Evolutionary conservation across 768 basidiomycete genomes (phyloP).

Genomic region (Lactarius deliciosus): DNA sequence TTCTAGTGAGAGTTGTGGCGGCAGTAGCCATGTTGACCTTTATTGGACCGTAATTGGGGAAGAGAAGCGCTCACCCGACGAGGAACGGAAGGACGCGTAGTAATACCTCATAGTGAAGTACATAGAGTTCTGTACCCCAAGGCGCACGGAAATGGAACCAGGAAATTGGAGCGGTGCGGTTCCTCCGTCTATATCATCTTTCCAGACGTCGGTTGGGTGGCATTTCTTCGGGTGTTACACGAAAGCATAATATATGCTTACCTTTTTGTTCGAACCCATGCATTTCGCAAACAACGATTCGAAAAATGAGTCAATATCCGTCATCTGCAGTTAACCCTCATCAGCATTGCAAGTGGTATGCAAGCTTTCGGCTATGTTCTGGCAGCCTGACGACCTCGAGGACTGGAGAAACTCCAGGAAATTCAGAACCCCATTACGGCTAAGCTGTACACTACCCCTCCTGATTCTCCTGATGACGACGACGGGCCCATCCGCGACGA

Average conservation of each 20-base stretch:
- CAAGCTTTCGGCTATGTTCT: slow-evolving; percentile 37
- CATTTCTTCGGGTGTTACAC: slow-evolving; percentile 48
- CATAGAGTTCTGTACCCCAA: too few relatives aligned
- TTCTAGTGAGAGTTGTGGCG: slow-evolving; percentile 57
- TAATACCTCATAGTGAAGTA: too few relatives aligned
- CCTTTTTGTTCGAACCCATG: neutral
- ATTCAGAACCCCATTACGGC: too few relatives aligned
- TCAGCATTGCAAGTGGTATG: slow-evolving; percentile 60
- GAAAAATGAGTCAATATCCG: slow-evolving; percentile 29
- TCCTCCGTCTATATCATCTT: neutral
- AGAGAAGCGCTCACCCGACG: too few relatives aligned
- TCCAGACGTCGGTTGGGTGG: neutral
- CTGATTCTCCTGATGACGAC: too few relatives aligned
- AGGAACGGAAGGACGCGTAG: too few relatives aligned
- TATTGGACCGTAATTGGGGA: too few relatives aligned
- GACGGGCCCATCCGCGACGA: too few relatives aligned
- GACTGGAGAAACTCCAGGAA: too few relatives aligned
- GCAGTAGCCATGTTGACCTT: slow-evolving; percentile 55
- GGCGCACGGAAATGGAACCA: too few relatives aligned
- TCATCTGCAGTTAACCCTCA: slow-evolving; percentile 39
- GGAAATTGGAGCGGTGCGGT: neutral
- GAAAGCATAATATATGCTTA: slow-evolving; percentile 36
- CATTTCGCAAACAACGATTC: slow-evolving; percentile 35
- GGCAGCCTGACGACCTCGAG: slow-evolving; percentile 27
- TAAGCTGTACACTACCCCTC: too few relatives aligned